Evolutionary conservation across 1,284 basidiomycete species (phyloP), one percentile per base, ranked within the genome.

Genomic region (Pyrrhoderma lamaoense): DNA sequence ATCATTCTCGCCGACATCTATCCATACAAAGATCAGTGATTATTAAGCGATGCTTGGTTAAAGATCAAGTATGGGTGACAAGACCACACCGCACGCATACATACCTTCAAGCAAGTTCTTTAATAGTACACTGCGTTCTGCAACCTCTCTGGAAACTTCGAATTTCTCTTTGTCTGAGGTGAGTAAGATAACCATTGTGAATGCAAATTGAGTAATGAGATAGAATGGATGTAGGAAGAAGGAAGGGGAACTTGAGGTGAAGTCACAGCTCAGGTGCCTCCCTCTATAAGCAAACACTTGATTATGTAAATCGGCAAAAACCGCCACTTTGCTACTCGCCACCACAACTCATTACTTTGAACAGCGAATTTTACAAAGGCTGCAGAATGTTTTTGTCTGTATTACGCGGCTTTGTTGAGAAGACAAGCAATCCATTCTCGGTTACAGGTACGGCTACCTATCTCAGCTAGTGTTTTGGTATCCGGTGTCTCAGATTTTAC

Each of bases 91-190:
- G 27, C 55, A 54, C 50, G 34, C 25, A 42, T 23, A 64, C 73
- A 62, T 65, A 94, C 95, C 95, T 71, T 99, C 96, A 55, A 99
- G 86, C 95, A 99, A 97, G 76, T 96, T 93, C 79, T 96, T 97
- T 73, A 99, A 96, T 61, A 99, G 82, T 16, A 95, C 89, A 58
- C 85, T 91, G 66, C 94, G 89, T 74, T 93, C 91, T 53, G 93
- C 93, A 53, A 99, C 90, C 59, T 95, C 91, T 69, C 87, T 89
- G 66, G 97, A 93, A 59, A 95, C 90, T 56, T 80, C 80, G 72
- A 97, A 99, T 59, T 89, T 81, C 71, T 98, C 95, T 63, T 93
- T 94, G 70, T 99, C 95, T 44, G 95, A 97, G 46, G 94, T 89
- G 63, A 84, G 80, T 68, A 90, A 83, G 60, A 81, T 76, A 64